Evolutionary conservation across 768 basidiomycete genomes (phyloP).

Genomic region (Leccinum truebloodii): DNA sequence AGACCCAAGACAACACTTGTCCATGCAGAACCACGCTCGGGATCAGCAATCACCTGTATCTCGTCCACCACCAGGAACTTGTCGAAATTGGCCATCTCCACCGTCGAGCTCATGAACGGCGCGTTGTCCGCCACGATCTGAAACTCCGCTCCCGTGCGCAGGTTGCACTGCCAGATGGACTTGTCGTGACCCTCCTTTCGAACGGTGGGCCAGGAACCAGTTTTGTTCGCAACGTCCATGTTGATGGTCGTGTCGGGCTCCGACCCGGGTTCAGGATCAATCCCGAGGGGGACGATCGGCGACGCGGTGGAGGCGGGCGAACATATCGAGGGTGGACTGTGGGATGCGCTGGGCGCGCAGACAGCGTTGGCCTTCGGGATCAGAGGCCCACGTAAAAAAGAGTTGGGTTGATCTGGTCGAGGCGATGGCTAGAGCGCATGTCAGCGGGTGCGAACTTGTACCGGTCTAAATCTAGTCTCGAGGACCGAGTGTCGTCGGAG

Average conservation of each 20-base stretch:
- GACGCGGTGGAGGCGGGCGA: conserved; percentile 40
- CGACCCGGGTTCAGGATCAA: conserved; percentile 42
- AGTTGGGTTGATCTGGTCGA: conserved; percentile 55
- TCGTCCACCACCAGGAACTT: conserved; percentile 71
- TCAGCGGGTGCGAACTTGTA: conserved; percentile 40
- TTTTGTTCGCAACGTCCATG: conserved; percentile 26
- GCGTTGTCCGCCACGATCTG: conserved; percentile 62
- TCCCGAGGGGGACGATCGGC: conserved; percentile 72
- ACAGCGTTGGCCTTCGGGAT: conserved; percentile 29
- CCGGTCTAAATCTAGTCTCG: conserved; percentile 43
- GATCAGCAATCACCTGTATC: conserved; percentile 92
- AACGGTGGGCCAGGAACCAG: conserved; percentile 25
- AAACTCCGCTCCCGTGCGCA: conserved; percentile 90
- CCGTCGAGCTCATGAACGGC: conserved; percentile 76
- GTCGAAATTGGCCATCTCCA: conserved; percentile 47
- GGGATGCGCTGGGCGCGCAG: conserved; percentile 31
- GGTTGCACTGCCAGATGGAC: conserved; percentile 71
- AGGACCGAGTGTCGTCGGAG: conserved; percentile 11
- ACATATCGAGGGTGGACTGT: conserved; percentile 35
- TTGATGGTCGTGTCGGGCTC: conserved; percentile 39
- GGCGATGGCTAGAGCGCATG: conserved; percentile 22
- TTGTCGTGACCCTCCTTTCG: conserved; percentile 43
- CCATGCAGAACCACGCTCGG: conserved; percentile 80
- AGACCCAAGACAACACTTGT: conserved; percentile 34
- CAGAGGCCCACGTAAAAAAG: conserved; percentile 57